Percentiles rank a stretch among this genome's conserved stretches.
Evolutionary conservation across 2,329 filamentous ascomycete genomes (phyloP).

Genomic region (Dactylellina haptotyla): DNA sequence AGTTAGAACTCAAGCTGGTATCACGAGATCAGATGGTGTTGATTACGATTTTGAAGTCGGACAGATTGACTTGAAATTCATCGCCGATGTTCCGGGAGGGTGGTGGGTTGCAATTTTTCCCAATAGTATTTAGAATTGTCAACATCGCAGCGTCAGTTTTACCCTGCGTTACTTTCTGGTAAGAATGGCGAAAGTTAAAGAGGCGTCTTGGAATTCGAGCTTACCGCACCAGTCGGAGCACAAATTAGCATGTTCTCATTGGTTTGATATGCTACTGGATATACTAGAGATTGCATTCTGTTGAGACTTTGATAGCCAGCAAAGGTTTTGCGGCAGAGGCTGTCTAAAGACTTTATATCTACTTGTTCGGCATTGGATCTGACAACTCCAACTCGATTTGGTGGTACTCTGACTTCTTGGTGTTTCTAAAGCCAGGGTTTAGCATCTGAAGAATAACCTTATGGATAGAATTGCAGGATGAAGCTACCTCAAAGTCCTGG

Average conservation of each 20-base stretch:
- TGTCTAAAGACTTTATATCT: slow-evolving; percentile 83
- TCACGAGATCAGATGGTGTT: background rate
- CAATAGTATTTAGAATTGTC: slow-evolving; percentile 88
- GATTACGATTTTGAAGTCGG: slow-evolving; percentile 53
- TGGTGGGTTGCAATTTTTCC: slow-evolving; percentile 83
- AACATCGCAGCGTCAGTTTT: slow-evolving; percentile 99
- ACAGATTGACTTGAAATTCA: slow-evolving; percentile 36
- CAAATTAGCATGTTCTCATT: slow-evolving; percentile 99
- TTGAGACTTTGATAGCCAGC: slow-evolving; percentile 92
- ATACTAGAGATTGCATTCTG: slow-evolving; percentile 97
- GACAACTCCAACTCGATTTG: slow-evolving; percentile 78
- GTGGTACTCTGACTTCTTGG: slow-evolving; percentile 88
- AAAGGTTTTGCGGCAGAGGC: slow-evolving; percentile 89
- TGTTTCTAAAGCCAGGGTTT: slow-evolving; percentile 71
- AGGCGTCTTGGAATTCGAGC: slow-evolving; percentile 58
- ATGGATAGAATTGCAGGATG: background rate
- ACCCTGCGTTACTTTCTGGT: slow-evolving; percentile 67
- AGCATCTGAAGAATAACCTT: slow-evolving; percentile 17
- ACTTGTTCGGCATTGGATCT: slow-evolving; percentile 79
- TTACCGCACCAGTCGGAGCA: slow-evolving; percentile 88
- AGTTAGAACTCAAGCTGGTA: background rate
- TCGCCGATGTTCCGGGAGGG: slow-evolving; percentile 92
- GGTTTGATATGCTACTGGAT: slow-evolving; percentile 92
- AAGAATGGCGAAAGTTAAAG: slow-evolving; percentile 49
- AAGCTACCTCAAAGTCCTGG: slow-evolving; percentile 68